Base-by-base conservation (phyloP, 345 rosid genomes). In the Ceriops decandra region DNA sequence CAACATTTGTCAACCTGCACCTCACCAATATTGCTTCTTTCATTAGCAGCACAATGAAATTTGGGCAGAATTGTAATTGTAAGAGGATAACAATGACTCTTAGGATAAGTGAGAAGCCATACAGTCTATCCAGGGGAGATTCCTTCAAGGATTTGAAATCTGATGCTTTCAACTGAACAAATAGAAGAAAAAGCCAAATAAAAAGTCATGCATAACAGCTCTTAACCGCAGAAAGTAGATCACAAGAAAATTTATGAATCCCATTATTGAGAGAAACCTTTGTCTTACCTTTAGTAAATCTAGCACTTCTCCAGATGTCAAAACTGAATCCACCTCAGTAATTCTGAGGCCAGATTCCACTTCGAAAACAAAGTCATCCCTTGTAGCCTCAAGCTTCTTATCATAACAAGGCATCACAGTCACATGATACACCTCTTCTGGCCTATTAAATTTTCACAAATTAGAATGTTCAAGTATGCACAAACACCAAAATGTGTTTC, bases 371-470 rank as follows among this genome's bases (percentile, higher is more conserved):
- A 95, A 95, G 80, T 95, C 93, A 7, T 90, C 93, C 78, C 99
- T 87, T 1, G 87, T 72, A 67, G 98, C 99, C 82, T 95, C 98
- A 2, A 92, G 96, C 88, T 92, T 95, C 83, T 92, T 95, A 79
- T 95, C 99, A 74, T 90, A 92, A 68, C 98, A 95, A 7, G 98
- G 99, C 98, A 95, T 95, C 76, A 92, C 91, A 26, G 97, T 90
- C 63, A 90, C 97, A 81, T 95, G 98, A 79, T 90, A 90, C 57
- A 92, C 75, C 68, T 95, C 90, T 8, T 90, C 84, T 15, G 90
- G 84, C 88, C 99, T 95, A 76, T 65, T 56, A 79, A 80, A 33
- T 24, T 63, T 66, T 64, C 42, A 80, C 42, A 60, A 51, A 35
- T 54, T 63, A 30, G 11, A 60, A 31, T 13, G 33, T 64, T 47